Conservation (phyloP, 805 yeast species). For the Lachancea quebecensis region DNA sequence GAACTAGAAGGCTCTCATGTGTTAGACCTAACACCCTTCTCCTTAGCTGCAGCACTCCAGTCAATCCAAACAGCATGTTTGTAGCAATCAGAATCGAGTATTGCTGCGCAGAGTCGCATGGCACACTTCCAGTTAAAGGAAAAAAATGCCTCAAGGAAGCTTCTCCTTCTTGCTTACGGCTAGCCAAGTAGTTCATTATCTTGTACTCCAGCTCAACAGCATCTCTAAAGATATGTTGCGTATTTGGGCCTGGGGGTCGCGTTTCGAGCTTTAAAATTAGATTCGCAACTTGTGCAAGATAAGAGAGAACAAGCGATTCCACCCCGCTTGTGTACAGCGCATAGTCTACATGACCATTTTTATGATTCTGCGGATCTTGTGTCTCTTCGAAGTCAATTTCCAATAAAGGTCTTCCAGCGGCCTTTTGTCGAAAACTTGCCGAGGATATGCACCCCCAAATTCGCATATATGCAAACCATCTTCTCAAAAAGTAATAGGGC, state of each 20-base stretch:
- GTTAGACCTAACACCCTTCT: constrained; percentile 50
- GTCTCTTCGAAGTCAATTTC: constrained; percentile 2
- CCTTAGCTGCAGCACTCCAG: constrained; percentile 51
- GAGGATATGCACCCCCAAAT: constrained; percentile 58
- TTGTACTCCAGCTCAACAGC: constrained; percentile 38
- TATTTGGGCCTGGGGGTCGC: too few relatives aligned
- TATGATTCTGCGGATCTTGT: neutral
- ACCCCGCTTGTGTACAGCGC: constrained; percentile 62
- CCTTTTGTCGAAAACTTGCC: constrained; percentile 24
- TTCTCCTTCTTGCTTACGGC: constrained; percentile 25
- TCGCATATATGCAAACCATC: constrained; percentile 68
- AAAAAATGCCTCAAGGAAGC: neutral
- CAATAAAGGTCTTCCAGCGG: neutral
- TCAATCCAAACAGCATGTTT: constrained; percentile 44
- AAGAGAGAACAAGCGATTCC: constrained; percentile 54
- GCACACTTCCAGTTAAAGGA: neutral
- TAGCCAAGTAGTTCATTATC: constrained; percentile 21
- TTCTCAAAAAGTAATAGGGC: constrained; percentile 41
- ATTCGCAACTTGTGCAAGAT: constrained; percentile 41
- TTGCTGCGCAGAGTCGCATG: neutral
- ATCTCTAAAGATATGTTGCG: neutral
- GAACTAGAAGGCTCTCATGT: constrained; percentile 41
- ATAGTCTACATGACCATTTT: constrained; percentile 30
- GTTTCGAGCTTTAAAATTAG: constrained; percentile 30
- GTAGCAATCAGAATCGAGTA: constrained; percentile 37